phyloP scores from a whole-genome alignment of 495 filamentous ascomycete species.

The Penicillium herquei region DNA sequence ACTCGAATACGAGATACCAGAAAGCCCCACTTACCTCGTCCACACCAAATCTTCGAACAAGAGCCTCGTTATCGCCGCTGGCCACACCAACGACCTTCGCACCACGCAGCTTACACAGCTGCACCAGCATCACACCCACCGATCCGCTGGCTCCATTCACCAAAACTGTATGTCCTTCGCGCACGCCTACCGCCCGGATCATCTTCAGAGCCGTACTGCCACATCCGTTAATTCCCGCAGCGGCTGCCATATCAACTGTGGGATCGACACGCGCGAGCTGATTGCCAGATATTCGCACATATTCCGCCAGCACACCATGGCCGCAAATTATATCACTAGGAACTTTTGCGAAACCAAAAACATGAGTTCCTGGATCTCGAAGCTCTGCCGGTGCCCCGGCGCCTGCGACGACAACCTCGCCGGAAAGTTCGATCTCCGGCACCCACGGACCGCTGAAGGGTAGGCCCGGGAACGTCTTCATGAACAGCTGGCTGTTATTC shows the following conservation, averaged over 20 bases:
- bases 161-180: constrained; percentile 22
- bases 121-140: constrained; percentile 19
- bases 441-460: constrained; percentile 15
- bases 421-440: constrained; percentile 21
- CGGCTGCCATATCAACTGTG: constrained; percentile 22
- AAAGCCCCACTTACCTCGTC: constrained; percentile 17
- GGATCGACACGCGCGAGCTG: constrained; percentile 10
- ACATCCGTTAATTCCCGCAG: constrained; percentile 20
- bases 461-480: constrained; percentile 10
- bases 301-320: constrained; percentile 18
- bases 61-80: constrained; percentile 24
- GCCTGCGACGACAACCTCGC: constrained; percentile 17
- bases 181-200: constrained; percentile 22
- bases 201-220: constrained; percentile 26
- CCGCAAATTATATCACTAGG: constrained; percentile 8
- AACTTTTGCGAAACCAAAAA: constrained; percentile 18
- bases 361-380: constrained; percentile 11
- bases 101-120: constrained; percentile 24
- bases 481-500: constrained; percentile 8
- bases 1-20: background rate
- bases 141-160: constrained; percentile 30
- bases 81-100: constrained; percentile 24
- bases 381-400: constrained; percentile 9
- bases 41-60: constrained; percentile 22
- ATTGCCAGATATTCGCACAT: constrained; percentile 13